Evolutionary conservation across 2,329 filamentous ascomycete genomes (phyloP).

Genomic region (Teratosphaeria viscida): DNA sequence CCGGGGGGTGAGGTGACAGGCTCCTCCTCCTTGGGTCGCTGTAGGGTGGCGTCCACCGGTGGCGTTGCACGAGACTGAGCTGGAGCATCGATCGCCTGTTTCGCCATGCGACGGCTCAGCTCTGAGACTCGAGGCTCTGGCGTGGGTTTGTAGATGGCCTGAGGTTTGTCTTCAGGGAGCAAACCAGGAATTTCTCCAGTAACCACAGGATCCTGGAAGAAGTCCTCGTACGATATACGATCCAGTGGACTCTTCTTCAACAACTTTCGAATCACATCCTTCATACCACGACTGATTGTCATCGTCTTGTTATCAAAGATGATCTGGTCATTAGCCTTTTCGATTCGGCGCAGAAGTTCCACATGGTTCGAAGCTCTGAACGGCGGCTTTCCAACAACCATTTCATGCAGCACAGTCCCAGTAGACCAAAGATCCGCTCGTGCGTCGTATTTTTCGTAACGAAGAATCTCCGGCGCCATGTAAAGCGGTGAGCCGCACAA

Average conservation of each 20-base stretch:
- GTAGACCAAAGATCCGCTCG: conserved; percentile 97
- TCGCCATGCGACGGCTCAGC: conserved; percentile 22
- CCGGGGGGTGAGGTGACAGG: background rate
- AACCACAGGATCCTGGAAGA: conserved; percentile 55
- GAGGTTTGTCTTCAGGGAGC: conserved; percentile 21
- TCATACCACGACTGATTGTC: conserved; percentile 63
- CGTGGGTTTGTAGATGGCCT: conserved; percentile 9
- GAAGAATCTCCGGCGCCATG: conserved; percentile 96
- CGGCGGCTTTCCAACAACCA: conserved; percentile 81
- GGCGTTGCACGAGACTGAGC: conserved; percentile 2
- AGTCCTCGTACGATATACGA: conserved; percentile 73
- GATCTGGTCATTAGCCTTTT: conserved; percentile 76
- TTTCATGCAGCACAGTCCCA: conserved; percentile 89
- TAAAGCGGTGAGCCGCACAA: conserved; percentile 94
- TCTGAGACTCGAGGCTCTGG: conserved; percentile 20
- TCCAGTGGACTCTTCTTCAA: conserved; percentile 80
- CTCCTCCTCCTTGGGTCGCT: conserved; percentile 12
- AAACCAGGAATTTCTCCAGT: conserved; percentile 24
- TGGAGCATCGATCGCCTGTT: conserved; percentile 19
- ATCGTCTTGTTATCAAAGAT: conserved; percentile 45
- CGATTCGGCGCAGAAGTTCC: conserved; percentile 83
- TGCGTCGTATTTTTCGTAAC: conserved; percentile 94
- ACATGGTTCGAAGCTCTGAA: conserved; percentile 92
- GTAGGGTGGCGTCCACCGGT: conserved; percentile 8
- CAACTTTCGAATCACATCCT: conserved; percentile 66